phyloP scores from a whole-genome alignment of 768 basidiomycete species.

The Lyophyllum shimeji region DNA sequence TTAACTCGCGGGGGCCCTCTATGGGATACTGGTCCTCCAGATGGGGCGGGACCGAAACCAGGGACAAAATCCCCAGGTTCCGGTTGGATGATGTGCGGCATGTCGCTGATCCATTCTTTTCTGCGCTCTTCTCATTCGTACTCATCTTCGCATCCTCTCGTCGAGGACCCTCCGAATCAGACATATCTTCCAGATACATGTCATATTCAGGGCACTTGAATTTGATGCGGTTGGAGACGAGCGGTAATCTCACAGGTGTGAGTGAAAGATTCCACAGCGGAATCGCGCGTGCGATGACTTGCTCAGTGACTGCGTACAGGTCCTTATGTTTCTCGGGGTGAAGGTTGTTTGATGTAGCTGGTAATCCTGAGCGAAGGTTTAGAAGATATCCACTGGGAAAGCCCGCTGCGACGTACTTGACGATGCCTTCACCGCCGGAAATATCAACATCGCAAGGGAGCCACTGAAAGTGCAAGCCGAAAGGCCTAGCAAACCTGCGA shows the following conservation, averaged over 20 bases:
- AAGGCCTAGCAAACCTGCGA: background rate
- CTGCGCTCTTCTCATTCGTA: background rate
- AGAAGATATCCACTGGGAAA: background rate
- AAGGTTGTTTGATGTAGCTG: background rate
- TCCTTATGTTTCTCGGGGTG: background rate
- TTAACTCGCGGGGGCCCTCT: background rate
- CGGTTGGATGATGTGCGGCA: background rate
- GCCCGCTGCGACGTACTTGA: background rate
- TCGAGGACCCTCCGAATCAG: background rate
- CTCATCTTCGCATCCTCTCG: background rate
- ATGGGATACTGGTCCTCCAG: too few species aligned
- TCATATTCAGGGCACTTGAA: background rate
- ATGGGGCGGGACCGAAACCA: too few species aligned
- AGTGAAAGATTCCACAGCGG: background rate
- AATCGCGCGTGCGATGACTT: background rate
- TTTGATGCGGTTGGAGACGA: background rate
- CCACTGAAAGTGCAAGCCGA: conserved; percentile 19
- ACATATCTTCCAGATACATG: background rate
- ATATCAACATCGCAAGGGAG: conserved; percentile 29
- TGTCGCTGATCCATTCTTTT: background rate
- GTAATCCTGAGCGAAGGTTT: conserved; percentile 7
- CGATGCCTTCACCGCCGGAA: conserved; percentile 8
- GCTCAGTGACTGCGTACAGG: background rate
- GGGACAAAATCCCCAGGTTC: background rate
- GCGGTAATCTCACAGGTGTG: background rate